Conservation (phyloP, 2,329 filamentous ascomycete genomes). For the Botryotinia globosa region DNA sequence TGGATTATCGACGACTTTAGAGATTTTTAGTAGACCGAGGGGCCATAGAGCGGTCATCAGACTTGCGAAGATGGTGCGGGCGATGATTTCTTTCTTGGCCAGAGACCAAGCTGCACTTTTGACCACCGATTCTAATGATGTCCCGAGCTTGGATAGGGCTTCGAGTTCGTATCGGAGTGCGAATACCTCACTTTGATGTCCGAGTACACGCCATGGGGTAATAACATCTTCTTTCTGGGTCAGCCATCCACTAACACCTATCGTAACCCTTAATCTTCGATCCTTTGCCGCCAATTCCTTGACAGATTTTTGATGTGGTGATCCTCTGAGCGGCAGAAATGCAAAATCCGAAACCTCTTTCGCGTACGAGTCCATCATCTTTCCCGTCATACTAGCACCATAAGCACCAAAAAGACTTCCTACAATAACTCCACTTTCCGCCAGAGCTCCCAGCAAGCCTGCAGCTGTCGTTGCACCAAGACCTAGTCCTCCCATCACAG, state of each 20-base stretch:
- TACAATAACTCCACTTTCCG: constrained; percentile 74
- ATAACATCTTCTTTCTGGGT: constrained; percentile 69
- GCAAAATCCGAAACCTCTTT: constrained; percentile 86
- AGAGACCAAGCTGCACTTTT: constrained; percentile 77
- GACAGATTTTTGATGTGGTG: constrained; percentile 43
- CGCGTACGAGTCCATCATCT: constrained; percentile 85
- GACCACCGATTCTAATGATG: constrained; percentile 72
- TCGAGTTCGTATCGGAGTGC: constrained; percentile 81
- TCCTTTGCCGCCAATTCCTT: constrained; percentile 47
- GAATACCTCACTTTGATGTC: constrained; percentile 72
- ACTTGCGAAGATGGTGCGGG: constrained; percentile 60
- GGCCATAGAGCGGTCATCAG: constrained; percentile 70
- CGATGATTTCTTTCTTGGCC: constrained; percentile 65
- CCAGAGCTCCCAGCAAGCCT: constrained; percentile 73
- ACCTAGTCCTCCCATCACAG: constrained; percentile 70
- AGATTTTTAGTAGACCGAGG: constrained; percentile 62
- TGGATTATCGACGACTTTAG: constrained; percentile 73
- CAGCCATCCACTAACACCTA: constrained; percentile 81
- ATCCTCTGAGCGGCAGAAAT: constrained; percentile 69
- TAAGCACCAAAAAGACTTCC: constrained; percentile 92
- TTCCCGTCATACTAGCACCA: constrained; percentile 74
- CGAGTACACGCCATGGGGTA: constrained; percentile 75
- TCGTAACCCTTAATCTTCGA: constrained; percentile 73
- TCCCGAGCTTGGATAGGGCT: constrained; percentile 72
- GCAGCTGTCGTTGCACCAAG: constrained; percentile 72